Evolutionary conservation across 2,329 filamentous ascomycete genomes (phyloP).

Genomic region (Pseudocercospora crystallina): DNA sequence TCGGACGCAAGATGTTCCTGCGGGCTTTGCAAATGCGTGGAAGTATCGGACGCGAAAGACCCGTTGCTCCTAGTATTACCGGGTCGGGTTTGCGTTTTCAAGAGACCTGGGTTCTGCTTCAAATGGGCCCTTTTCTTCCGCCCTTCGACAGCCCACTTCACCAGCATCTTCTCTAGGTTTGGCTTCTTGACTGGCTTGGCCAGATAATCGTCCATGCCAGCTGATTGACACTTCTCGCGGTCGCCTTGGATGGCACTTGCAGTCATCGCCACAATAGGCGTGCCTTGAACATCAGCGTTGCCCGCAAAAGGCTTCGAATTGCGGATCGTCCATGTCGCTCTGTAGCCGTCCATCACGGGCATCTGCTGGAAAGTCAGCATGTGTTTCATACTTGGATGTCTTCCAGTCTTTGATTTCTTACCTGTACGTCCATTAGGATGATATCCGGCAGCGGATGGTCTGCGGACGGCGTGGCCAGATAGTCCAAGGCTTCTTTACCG

Average conservation of each 20-base stretch:
- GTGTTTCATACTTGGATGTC: not conserved
- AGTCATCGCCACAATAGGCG: slow-evolving; percentile 80
- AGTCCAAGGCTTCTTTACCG: slow-evolving; percentile 75
- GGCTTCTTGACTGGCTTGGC: slow-evolving; percentile 71
- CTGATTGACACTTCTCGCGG: slow-evolving; percentile 68
- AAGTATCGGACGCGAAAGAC: slow-evolving; percentile 27
- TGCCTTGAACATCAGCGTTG: slow-evolving; percentile 55
- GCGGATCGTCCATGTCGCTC: slow-evolving; percentile 70
- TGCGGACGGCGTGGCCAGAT: slow-evolving; percentile 50
- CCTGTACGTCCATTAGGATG: slow-evolving; percentile 56
- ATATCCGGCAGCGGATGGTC: slow-evolving; percentile 64
- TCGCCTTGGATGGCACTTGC: slow-evolving; percentile 77
- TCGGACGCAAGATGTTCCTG: slow-evolving; percentile 35
- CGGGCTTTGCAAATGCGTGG: slow-evolving; percentile 28
- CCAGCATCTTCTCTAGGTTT: slow-evolving; percentile 67
- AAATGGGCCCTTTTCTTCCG: slow-evolving; percentile 33
- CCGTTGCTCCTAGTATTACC: slow-evolving; percentile 15
- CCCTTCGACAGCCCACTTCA: slow-evolving; percentile 63
- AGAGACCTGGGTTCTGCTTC: slow-evolving; percentile 15
- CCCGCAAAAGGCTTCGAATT: slow-evolving; percentile 65
- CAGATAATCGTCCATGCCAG: slow-evolving; percentile 74
- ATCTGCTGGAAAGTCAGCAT: not conserved
- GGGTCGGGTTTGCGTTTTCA: slow-evolving; percentile 19
- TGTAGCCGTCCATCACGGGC: slow-evolving; percentile 70
- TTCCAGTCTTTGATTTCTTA: slow-evolving; percentile 23